These are phyloP conservation scores for Cenococcum geophilum DNA, from an alignment of 495 filamentous ascomycete species.

Conservation along the genomic window DNA sequence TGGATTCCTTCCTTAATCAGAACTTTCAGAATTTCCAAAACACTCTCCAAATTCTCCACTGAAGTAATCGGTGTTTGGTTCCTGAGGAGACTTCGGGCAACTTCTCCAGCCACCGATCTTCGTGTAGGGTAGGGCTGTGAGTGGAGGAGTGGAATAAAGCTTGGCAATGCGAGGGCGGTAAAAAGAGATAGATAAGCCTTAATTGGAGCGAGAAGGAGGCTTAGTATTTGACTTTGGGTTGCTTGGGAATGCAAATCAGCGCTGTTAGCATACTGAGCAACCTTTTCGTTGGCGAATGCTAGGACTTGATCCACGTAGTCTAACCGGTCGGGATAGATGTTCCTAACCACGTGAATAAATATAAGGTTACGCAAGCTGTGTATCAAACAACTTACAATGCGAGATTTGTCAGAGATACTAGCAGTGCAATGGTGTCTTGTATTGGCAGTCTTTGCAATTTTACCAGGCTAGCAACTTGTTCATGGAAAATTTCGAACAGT, in stretches of 20 bases:
- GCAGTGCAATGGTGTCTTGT: slow-evolving; percentile 85
- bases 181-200: slow-evolving; percentile 89
- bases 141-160: slow-evolving; percentile 81
- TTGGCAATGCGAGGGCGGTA: slow-evolving; percentile 84
- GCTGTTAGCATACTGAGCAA: slow-evolving; percentile 83
- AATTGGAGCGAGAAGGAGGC: slow-evolving; percentile 79
- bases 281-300: slow-evolving; percentile 81
- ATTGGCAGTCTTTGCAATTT: slow-evolving; percentile 85
- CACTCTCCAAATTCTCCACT: slow-evolving; percentile 74
- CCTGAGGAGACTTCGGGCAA: slow-evolving; percentile 69
- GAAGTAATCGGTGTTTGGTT: slow-evolving; percentile 73
- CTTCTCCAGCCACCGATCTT: slow-evolving; percentile 80
- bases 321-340: slow-evolving; percentile 85
- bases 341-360: slow-evolving; percentile 41
- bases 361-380: not conserved
- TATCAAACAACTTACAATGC: slow-evolving; percentile 52
- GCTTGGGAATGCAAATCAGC: slow-evolving; percentile 84
- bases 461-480: slow-evolving; percentile 89
- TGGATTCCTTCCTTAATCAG: slow-evolving; percentile 90
- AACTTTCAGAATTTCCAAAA: slow-evolving; percentile 80
- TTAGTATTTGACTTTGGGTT: slow-evolving; percentile 81
- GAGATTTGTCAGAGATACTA: slow-evolving; percentile 87
- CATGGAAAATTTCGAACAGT: slow-evolving; percentile 96
- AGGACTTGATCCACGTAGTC: slow-evolving; percentile 96
- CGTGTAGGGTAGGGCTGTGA: slow-evolving; percentile 91